Base-by-base conservation (phyloP, 257 asterid genomes). In the Datura wrightii region DNA sequence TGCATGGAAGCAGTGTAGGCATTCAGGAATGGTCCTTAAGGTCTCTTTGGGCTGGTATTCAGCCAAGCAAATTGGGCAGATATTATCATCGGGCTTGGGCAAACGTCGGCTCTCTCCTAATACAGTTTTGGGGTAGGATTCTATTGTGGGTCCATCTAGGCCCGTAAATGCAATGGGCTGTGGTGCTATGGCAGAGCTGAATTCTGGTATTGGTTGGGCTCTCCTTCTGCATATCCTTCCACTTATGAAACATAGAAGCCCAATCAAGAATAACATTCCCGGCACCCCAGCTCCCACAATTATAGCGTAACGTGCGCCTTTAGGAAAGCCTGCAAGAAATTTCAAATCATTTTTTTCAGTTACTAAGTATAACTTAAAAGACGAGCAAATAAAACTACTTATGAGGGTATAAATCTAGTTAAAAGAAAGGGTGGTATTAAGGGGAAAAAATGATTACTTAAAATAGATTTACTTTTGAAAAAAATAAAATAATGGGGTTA, bases 1-100 rank as follows among this genome's bases (percentile, higher is more conserved):
- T 1, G 89, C 91, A 39, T 92, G 94, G 80, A 92, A 92, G 69
- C 88, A 90, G 62, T 92, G 94, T 19, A 83, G 89, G 39, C 95
- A 92, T n/a, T 87, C 87, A 7, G 94, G 95, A 24, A 92, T 88
- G 76, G 84, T 90, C 76, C 92, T 86, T 34, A 92, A 71, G 0
- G 94, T 85, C 41, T 92, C 94, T 56, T 87, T 87, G 82, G 94
- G 87, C 87, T 82, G 46, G 56, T 92, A 92, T 55, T 91, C 95
- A 8, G 88, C 69, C 18, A 91, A 60, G 37, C 94, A 92, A 5
- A 92, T 91, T 4, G 93, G 37, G 85, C 94, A 92, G n/a, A 82
- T 48, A 84, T 5, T 86, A 86, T 90, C 85, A 6, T 89, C 87
- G 1, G 91, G 94, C 31, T 83, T 90, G 15, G 93, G 90, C 83